Evolutionary conservation across 371 early-diverging fungal species (phyloP).

Genomic region (Pancytospora epiphaga): DNA sequence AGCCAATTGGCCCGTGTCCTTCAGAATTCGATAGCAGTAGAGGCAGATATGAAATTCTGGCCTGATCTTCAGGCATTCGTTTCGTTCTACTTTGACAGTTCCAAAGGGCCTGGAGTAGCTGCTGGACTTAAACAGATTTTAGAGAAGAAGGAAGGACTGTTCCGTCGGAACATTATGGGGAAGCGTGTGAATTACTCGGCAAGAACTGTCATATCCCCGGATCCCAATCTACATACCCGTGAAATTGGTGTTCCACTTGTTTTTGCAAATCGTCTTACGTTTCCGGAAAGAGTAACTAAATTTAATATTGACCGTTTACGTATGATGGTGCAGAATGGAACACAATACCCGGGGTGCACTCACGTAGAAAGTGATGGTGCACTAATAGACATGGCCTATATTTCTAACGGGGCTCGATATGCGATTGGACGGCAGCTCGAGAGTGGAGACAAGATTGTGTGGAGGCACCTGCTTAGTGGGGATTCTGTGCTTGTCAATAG

Average conservation of each 20-base stretch:
- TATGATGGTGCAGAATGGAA: slow-evolving; percentile 85
- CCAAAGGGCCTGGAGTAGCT: slow-evolving; percentile 63
- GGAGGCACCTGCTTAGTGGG: slow-evolving; percentile 84
- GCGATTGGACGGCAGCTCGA: slow-evolving; percentile 82
- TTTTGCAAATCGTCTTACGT: slow-evolving; percentile 87
- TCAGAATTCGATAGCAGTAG: slow-evolving; percentile 66
- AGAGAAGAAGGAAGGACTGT: slow-evolving; percentile 98
- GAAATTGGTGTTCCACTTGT: slow-evolving; percentile 94
- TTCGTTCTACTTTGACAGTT: slow-evolving; percentile 67
- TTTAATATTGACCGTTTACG: slow-evolving; percentile 80
- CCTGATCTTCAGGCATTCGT: slow-evolving; percentile 35
- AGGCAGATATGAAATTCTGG: slow-evolving; percentile 29
- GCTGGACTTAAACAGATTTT: slow-evolving; percentile 74
- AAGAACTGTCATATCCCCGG: slow-evolving; percentile 96
- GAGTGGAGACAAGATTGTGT: slow-evolving; percentile 77
- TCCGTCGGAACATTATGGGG: slow-evolving; percentile 99
- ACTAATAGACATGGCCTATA: slow-evolving; percentile 67
- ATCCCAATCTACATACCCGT: slow-evolving; percentile 88
- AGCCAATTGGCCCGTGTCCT: slow-evolving; percentile 71
- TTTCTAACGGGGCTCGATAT: slow-evolving; percentile 75
- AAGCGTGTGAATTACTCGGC: slow-evolving; percentile 99
- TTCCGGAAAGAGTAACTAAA: slow-evolving; percentile 89
- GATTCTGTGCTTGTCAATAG: slow-evolving; percentile 93
- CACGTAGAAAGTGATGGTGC: slow-evolving; percentile 39
- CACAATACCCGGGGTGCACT: slow-evolving; percentile 86